Evolutionary conservation across 1,139 yeast genomes (phyloP).

Genomic region (Geotrichum siamense): DNA sequence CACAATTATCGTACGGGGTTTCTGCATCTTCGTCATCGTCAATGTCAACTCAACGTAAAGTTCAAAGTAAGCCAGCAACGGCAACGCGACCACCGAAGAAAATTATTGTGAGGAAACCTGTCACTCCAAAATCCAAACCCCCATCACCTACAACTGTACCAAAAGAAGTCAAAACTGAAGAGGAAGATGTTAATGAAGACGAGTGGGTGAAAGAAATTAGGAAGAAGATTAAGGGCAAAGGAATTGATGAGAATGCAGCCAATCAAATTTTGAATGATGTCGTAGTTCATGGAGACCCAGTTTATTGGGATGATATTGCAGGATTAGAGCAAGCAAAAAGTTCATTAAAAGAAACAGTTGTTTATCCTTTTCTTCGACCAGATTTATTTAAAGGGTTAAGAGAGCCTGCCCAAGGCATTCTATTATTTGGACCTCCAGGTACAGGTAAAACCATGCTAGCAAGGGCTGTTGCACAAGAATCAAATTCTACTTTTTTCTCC

Average conservation of each 20-base stretch:
- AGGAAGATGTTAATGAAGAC: slow-evolving; percentile 20
- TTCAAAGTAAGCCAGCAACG: not conserved
- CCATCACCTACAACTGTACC: not conserved
- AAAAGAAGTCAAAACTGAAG: slow-evolving; percentile 19
- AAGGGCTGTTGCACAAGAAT: slow-evolving; percentile 94
- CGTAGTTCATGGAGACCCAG: slow-evolving; percentile 91
- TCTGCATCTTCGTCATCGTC: not conserved
- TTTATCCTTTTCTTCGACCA: slow-evolving; percentile 90
- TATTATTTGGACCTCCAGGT: slow-evolving; percentile 96
- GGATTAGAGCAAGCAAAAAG: slow-evolving; percentile 86
- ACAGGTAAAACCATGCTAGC: slow-evolving; percentile 98
- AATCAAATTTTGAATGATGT: slow-evolving; percentile 85
- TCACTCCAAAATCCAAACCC: not conserved
- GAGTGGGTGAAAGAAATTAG: slow-evolving; percentile 29
- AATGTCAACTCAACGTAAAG: not conserved
- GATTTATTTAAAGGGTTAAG: slow-evolving; percentile 86
- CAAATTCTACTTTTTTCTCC: slow-evolving; percentile 87
- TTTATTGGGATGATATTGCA: slow-evolving; percentile 94
- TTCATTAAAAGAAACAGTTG: slow-evolving; percentile 91
- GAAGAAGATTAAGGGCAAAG: slow-evolving; percentile 27
- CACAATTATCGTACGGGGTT: too few species aligned
- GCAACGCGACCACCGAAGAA: not conserved
- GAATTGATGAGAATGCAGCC: slow-evolving; percentile 45
- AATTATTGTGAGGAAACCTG: not conserved
- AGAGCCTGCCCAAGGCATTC: slow-evolving; percentile 95